Evolutionary conservation across 129 eudicot genomes (phyloP).

Genomic region (Chrysanthemum seticuspe): DNA sequence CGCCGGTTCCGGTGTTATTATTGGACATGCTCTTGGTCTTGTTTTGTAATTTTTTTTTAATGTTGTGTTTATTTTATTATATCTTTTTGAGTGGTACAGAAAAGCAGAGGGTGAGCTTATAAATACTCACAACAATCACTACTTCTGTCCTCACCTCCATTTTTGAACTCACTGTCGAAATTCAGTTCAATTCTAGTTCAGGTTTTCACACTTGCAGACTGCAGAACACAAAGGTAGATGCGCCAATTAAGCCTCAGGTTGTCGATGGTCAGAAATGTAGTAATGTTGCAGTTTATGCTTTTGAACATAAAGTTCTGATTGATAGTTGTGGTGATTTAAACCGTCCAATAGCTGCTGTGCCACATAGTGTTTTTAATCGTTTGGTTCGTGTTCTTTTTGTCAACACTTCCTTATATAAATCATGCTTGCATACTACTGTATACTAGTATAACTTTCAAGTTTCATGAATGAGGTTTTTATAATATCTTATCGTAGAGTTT

Average conservation of each 20-base stretch:
- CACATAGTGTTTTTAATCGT: constrained; percentile 49
- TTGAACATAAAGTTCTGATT: constrained; percentile 46
- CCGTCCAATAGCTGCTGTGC: constrained; percentile 22
- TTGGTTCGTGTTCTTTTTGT: constrained; percentile 42
- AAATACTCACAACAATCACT: constrained; percentile 16
- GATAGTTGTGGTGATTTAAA: constrained; percentile 13
- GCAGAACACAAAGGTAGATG: constrained; percentile 11
- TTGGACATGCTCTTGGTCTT: too few relatives aligned
- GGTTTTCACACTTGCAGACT: not conserved
- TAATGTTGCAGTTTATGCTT: constrained; percentile 6
- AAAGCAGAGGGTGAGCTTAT: constrained; percentile 15
- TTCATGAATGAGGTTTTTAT: not conserved
- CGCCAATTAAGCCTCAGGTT: constrained; percentile 12
- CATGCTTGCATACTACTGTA: too few relatives aligned
- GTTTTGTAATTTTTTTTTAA: not conserved
- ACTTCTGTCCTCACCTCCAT: not conserved
- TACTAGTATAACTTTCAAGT: too few relatives aligned
- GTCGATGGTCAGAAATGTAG: constrained; percentile 18
- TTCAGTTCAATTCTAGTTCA: not conserved
- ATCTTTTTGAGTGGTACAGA: constrained; percentile 12
- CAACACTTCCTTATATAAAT: not conserved
- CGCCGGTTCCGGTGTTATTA: too few relatives aligned
- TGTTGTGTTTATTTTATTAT: too few relatives aligned
- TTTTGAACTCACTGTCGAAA: not conserved
- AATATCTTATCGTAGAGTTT: constrained; percentile 62